phyloP scores from a whole-genome alignment of 2,329 filamentous ascomycete species.

The Colletotrichum sp. region DNA sequence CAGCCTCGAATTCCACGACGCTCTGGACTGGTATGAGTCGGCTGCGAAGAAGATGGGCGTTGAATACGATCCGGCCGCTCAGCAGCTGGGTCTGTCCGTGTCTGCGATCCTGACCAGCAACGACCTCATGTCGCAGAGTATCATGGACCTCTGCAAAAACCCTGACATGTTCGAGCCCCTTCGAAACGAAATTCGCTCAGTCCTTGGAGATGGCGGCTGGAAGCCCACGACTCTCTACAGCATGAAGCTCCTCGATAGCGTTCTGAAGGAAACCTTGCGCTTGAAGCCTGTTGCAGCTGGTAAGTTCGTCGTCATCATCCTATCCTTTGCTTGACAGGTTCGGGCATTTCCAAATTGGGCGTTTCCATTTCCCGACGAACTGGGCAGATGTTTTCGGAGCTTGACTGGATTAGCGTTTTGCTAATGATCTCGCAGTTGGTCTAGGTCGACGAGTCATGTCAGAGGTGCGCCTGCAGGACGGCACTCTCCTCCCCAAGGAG shows the following conservation, averaged over 20 bases:
- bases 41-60: neutral
- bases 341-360: neutral
- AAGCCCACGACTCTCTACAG: neutral
- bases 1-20: constrained; percentile 17
- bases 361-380: neutral
- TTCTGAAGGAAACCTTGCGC: constrained; percentile 16
- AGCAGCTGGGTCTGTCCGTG: constrained; percentile 25
- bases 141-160: constrained; percentile 24
- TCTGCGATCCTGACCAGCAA: constrained; percentile 27
- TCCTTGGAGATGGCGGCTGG: neutral
- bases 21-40: constrained; percentile 24
- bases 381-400: neutral
- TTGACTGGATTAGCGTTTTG: neutral
- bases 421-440: neutral
- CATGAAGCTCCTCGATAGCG: constrained; percentile 12
- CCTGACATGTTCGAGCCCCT: constrained; percentile 25
- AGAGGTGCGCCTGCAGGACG: constrained; percentile 19
- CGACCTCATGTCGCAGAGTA: constrained; percentile 24
- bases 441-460: neutral
- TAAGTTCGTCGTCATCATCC: neutral
- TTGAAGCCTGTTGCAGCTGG: constrained; percentile 7
- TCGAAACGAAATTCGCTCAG: constrained; percentile 23
- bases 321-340: neutral
- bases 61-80: neutral
- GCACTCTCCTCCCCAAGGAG: constrained; percentile 27